phyloP scores from a whole-genome alignment of 1,139 yeast genomes.

The Geotrichum macrosporum region DNA sequence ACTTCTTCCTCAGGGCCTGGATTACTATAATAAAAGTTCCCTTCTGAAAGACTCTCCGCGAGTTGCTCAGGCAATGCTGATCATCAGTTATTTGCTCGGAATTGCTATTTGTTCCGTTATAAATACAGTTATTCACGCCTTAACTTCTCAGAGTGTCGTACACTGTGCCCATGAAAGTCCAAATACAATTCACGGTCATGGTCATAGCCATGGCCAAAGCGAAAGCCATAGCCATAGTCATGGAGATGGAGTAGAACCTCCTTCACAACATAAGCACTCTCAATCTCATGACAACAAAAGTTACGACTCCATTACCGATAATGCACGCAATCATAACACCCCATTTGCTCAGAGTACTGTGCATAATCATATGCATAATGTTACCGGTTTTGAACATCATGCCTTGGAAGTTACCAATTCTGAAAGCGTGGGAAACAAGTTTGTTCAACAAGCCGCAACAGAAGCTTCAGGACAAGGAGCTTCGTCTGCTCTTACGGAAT shows the following conservation, averaged over 20 bases:
- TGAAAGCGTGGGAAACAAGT: no score
- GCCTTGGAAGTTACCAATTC: no score
- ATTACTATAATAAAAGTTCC: conserved; percentile 37
- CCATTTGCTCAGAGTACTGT: no score
- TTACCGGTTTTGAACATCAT: no score
- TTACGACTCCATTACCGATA: background rate
- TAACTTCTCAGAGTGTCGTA: conserved; percentile 77
- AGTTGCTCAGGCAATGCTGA: conserved; percentile 42
- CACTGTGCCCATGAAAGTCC: conserved; percentile 66
- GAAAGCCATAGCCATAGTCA: conserved; percentile 25
- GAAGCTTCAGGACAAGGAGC: no score
- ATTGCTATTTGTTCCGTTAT: conserved; percentile 54
- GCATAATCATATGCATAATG: no score
- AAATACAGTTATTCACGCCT: conserved; percentile 61
- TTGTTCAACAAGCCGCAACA: no score
- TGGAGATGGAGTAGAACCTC: background rate
- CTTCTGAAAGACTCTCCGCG: conserved; percentile 26
- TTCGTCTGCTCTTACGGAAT: no score
- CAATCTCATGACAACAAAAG: conserved; percentile 1
- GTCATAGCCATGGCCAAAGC: no score
- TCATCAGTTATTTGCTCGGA: conserved; percentile 56
- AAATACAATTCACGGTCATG: conserved; percentile 31
- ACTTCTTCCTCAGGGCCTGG: conserved; percentile 61
- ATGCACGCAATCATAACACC: background rate
- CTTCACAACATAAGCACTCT: background rate